Conservation (phyloP, 768 basidiomycete species). For the Ramaria rubella region DNA sequence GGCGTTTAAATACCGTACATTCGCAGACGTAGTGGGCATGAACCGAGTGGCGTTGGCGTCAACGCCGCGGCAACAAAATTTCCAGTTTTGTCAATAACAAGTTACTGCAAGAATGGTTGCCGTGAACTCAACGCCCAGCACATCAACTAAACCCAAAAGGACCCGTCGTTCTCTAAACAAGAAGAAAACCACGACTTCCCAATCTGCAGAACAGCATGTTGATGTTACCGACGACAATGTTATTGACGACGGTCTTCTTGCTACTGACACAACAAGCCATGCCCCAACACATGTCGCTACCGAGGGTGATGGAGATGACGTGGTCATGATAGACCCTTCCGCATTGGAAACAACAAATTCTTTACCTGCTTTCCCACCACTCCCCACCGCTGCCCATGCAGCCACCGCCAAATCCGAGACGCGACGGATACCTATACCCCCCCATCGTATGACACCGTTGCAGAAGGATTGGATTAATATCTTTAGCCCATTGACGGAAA, state of each 20-base stretch:
- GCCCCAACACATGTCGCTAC: constrained; percentile 8
- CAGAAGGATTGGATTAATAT: constrained; percentile 96
- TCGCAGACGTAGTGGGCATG: constrained; percentile 1
- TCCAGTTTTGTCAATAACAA: neutral
- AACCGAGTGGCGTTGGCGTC: neutral
- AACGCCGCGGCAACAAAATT: neutral
- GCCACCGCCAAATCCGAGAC: constrained; percentile 70
- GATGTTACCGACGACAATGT: constrained; percentile 24
- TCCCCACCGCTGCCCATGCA: constrained; percentile 51
- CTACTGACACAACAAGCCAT: constrained; percentile 17
- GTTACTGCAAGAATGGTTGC: constrained; percentile 34
- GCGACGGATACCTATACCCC: constrained; percentile 87
- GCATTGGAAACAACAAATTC: constrained; percentile 38
- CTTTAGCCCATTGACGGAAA: constrained; percentile 92
- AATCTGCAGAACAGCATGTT: constrained; percentile 14
- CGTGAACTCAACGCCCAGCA: constrained; percentile 22
- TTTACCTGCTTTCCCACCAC: constrained; percentile 64
- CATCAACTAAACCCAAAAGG: constrained; percentile 20
- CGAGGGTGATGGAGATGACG: constrained; percentile 45
- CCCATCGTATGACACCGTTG: constrained; percentile 94
- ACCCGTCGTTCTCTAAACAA: constrained; percentile 36
- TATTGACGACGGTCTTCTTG: constrained; percentile 17
- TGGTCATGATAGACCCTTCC: constrained; percentile 52
- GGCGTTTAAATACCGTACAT: constrained; percentile 22
- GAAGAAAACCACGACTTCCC: constrained; percentile 28